These are phyloP conservation scores for Boletellus deceptivus DNA, from an alignment of 1,284 basidiomycete species.

Conservation along the genomic window DNA sequence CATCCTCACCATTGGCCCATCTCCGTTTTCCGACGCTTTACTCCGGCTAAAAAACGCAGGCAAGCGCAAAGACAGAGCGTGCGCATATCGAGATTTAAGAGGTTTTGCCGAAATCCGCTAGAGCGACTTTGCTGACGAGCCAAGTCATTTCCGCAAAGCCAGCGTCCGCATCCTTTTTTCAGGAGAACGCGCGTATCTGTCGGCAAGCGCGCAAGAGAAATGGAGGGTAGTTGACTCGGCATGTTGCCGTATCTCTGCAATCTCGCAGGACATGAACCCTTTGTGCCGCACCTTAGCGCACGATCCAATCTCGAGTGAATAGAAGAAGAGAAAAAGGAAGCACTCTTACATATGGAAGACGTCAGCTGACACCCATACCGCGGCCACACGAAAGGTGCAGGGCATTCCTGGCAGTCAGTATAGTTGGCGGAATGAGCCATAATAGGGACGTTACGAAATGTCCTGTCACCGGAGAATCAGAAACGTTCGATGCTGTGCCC, in stretches of 20 bases:
- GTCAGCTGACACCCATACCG: constrained; percentile 11
- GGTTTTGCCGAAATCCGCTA: background rate
- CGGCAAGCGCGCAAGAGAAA: background rate
- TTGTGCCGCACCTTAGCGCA: constrained; percentile 5
- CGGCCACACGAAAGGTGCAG: background rate
- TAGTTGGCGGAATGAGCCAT: constrained; percentile 3
- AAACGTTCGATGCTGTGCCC: constrained; percentile 26
- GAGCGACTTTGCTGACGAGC: constrained; percentile 1
- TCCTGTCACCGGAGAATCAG: constrained; percentile 20
- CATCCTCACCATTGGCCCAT: background rate
- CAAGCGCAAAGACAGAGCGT: background rate
- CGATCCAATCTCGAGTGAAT: constrained; percentile 13
- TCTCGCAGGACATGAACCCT: constrained; percentile 5
- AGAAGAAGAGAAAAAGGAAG: constrained; percentile 8
- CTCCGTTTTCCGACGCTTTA: background rate
- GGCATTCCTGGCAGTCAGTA: background rate
- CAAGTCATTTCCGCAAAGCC: constrained; percentile 1
- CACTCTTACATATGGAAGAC: constrained; percentile 4
- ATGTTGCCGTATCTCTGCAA: constrained; percentile 11
- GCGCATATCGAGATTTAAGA: background rate
- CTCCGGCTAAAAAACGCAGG: background rate
- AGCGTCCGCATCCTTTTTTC: constrained; percentile 1
- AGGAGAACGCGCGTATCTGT: background rate
- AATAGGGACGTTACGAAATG: constrained; percentile 21
- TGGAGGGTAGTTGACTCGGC: background rate